Evolutionary conservation across 140 eudicot species (phyloP).

Genomic region (Senecio squalidus): DNA sequence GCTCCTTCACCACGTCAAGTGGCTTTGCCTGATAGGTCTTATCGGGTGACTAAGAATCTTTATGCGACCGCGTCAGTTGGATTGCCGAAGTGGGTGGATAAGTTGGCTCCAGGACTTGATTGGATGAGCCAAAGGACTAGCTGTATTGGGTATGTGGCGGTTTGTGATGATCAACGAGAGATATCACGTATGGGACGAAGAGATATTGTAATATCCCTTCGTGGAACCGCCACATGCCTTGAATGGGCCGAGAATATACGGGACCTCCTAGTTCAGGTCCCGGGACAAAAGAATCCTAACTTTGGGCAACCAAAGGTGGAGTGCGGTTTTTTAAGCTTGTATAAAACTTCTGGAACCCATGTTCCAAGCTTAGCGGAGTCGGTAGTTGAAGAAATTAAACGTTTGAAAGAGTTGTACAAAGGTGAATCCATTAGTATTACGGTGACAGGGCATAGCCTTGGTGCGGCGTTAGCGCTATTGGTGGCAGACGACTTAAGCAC

Average conservation of each 20-base stretch:
- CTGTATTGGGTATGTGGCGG: conserved; percentile 90
- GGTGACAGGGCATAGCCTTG: conserved; percentile 89
- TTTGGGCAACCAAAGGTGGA: conserved; percentile 58
- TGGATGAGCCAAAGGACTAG: conserved; percentile 97
- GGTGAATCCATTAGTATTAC: conserved; percentile 82
- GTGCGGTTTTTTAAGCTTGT: conserved; percentile 72
- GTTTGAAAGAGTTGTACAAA: conserved; percentile 55
- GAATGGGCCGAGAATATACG: conserved; percentile 89
- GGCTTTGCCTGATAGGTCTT: conserved; percentile 66
- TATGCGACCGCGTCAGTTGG: conserved; percentile 83
- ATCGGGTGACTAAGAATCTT: conserved; percentile 65
- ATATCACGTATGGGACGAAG: conserved; percentile 92
- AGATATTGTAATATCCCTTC: conserved; percentile 79
- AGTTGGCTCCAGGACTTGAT: conserved; percentile 77
- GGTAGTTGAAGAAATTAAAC: conserved; percentile 49
- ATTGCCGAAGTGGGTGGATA: conserved; percentile 89
- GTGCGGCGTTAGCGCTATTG: conserved; percentile 80
- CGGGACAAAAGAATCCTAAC: conserved; percentile 18
- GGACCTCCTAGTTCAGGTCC: conserved; percentile 49
- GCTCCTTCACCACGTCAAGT: conserved; percentile 44
- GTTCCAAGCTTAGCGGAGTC: conserved; percentile 68
- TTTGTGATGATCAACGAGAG: conserved; percentile 74
- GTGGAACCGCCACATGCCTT: conserved; percentile 91
- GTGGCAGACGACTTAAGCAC: conserved; percentile 72
- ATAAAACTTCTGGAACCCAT: conserved; percentile 49